phyloP scores from a whole-genome alignment of 768 basidiomycete genomes.

The Mycena galopus region DNA sequence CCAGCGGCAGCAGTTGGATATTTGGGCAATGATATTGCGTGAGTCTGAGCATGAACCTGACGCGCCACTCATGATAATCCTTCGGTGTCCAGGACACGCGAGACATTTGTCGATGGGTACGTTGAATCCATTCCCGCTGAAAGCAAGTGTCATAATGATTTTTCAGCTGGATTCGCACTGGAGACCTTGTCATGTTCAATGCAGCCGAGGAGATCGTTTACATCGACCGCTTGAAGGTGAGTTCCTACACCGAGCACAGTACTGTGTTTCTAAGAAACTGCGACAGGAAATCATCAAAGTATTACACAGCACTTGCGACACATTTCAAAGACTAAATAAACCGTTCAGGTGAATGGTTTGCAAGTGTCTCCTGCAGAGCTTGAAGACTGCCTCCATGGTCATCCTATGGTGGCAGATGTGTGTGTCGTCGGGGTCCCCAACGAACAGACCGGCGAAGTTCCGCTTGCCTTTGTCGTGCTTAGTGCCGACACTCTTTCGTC shows the following conservation, averaged over 20 bases:
- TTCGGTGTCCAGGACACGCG: constrained; percentile 67
- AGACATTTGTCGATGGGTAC: constrained; percentile 73
- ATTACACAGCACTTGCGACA: constrained; percentile 61
- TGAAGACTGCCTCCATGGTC: constrained; percentile 62
- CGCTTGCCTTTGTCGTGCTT: constrained; percentile 72
- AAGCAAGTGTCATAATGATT: background rate
- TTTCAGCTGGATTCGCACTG: constrained; percentile 73
- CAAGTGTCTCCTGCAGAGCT: constrained; percentile 64
- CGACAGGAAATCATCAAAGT: constrained; percentile 76
- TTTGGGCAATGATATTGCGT: constrained; percentile 66
- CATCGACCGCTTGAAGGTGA: constrained; percentile 72
- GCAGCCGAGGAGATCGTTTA: constrained; percentile 67
- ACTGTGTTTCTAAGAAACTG: background rate
- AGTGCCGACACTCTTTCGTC: constrained; percentile 47
- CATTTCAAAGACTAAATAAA: constrained; percentile 58
- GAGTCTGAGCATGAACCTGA: no score
- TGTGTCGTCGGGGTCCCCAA: constrained; percentile 75
- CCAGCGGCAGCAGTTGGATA: constrained; percentile 60
- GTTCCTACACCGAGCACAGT: background rate
- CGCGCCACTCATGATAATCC: no score
- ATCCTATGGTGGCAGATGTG: constrained; percentile 68
- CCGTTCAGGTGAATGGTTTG: constrained; percentile 59
- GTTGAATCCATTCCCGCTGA: constrained; percentile 33
- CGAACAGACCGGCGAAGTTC: constrained; percentile 74
- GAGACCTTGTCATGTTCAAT: constrained; percentile 68